phyloP scores from a whole-genome alignment of 495 filamentous ascomycete genomes.

The Neurospora sp. region DNA sequence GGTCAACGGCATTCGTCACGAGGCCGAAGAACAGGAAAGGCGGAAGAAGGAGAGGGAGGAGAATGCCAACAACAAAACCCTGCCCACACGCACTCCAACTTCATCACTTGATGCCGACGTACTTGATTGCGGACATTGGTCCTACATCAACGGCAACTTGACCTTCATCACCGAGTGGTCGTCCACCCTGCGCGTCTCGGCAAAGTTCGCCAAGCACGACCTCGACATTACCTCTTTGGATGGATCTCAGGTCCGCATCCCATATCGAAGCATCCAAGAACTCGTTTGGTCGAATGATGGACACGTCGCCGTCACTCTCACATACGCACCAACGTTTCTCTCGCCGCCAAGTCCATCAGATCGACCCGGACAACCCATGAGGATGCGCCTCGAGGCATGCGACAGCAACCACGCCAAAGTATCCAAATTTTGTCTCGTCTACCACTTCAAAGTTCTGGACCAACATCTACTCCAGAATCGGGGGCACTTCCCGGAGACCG shows the following conservation, averaged over 20 bases:
- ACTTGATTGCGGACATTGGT: conserved; percentile 42
- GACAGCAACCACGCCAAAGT: conserved; percentile 5
- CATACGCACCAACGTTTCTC: conserved; percentile 11
- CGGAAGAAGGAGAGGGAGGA: conserved; percentile 3
- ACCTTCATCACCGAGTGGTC: conserved; percentile 37
- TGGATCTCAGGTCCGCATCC: conserved; percentile 25
- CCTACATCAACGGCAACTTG: conserved; percentile 28
- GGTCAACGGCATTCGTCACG: conserved; percentile 26
- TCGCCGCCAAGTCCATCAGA: not conserved
- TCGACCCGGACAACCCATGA: conserved; percentile 17
- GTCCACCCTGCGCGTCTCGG: conserved; percentile 19
- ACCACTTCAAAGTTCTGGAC: conserved; percentile 5
- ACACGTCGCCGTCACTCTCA: conserved; percentile 25
- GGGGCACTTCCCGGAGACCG: not conserved
- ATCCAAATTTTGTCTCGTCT: conserved; percentile 9
- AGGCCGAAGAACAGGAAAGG: conserved; percentile 13
- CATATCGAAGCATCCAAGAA: conserved; percentile 24
- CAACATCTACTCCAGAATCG: not conserved
- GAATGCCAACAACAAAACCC: not conserved
- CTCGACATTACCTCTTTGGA: conserved; percentile 24
- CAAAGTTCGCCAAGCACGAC: conserved; percentile 34
- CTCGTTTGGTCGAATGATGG: conserved; percentile 24
- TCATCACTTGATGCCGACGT: conserved; percentile 20
- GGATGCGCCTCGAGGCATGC: conserved; percentile 9
- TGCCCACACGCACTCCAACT: not conserved